phyloP scores from a whole-genome alignment of 1,284 basidiomycete species.

The Heterobasidion parviporum region DNA sequence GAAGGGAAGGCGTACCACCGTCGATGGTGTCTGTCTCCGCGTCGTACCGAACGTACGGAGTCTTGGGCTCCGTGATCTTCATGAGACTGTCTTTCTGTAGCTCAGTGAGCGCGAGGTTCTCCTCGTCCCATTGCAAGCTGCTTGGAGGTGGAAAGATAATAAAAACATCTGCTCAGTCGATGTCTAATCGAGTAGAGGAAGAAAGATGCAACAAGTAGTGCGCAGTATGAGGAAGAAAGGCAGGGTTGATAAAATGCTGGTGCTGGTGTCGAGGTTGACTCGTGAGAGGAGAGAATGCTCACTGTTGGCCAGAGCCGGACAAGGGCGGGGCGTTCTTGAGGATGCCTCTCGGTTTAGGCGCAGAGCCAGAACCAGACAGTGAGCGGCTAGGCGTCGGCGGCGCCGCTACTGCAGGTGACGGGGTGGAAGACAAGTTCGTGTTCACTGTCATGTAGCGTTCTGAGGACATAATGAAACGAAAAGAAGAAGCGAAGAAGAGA shows the following conservation, averaged over 20 bases:
- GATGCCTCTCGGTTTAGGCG: conserved; percentile 68
- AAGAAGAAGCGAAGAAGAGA: too few species aligned
- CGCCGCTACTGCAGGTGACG: background rate
- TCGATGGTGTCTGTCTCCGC: conserved; percentile 78
- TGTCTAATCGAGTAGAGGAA: conserved; percentile 4
- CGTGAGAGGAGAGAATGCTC: conserved; percentile 5
- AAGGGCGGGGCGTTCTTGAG: conserved; percentile 63
- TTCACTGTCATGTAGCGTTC: too few species aligned
- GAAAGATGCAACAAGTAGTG: background rate
- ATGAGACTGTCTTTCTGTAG: conserved; percentile 89
- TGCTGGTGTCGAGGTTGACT: background rate
- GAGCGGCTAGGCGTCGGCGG: conserved; percentile 35
- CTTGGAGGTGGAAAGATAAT: conserved; percentile 2
- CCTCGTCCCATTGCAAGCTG: conserved; percentile 86
- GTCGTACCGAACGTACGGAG: conserved; percentile 89
- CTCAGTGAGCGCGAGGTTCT: conserved; percentile 84
- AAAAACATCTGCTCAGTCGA: background rate
- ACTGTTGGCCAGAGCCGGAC: conserved; percentile 35
- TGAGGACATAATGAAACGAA: too few species aligned
- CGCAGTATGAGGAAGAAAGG: background rate
- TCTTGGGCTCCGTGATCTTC: conserved; percentile 97
- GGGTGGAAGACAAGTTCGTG: too few species aligned
- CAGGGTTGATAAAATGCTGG: background rate
- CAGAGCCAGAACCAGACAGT: conserved; percentile 34
- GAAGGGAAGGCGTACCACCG: conserved; percentile 43